phyloP scores from a whole-genome alignment of 2,329 filamentous ascomycete genomes.

The Macrophomina pseudophaseolina region DNA sequence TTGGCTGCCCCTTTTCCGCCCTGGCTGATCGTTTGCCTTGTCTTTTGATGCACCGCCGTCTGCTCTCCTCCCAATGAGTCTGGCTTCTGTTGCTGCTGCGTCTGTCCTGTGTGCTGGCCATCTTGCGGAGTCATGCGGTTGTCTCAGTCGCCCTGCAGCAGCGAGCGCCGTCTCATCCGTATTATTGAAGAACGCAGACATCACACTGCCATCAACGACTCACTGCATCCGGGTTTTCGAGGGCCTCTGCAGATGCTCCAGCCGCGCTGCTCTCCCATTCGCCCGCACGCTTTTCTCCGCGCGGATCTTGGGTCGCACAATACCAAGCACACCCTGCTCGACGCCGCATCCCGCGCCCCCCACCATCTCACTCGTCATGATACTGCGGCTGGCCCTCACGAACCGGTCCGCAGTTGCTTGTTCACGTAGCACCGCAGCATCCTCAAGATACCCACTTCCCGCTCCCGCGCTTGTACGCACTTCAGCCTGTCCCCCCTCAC shows the following conservation, averaged over 20 bases:
- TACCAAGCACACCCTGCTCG: slow-evolving; percentile 9
- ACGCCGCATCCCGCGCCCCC: slow-evolving; percentile 18
- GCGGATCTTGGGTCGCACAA: slow-evolving; percentile 21
- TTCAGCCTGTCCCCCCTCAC: background rate
- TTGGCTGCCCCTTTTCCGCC: slow-evolving; percentile 7
- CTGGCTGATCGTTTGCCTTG: slow-evolving; percentile 1
- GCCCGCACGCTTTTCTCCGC: slow-evolving; percentile 12
- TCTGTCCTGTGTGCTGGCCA: background rate
- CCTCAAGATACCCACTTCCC: slow-evolving; percentile 23
- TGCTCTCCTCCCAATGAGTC: background rate
- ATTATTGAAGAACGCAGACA: slow-evolving; percentile 17
- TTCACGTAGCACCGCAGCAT: slow-evolving; percentile 19
- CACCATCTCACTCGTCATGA: slow-evolving; percentile 10
- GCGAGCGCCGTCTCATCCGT: slow-evolving; percentile 1
- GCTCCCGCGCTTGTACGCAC: slow-evolving; percentile 21
- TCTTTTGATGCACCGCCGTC: background rate
- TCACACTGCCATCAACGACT: slow-evolving; percentile 12
- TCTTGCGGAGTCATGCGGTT: background rate
- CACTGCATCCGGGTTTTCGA: slow-evolving; percentile 19
- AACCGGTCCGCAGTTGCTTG: slow-evolving; percentile 23
- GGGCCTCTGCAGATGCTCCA: slow-evolving; percentile 14
- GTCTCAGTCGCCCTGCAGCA: slow-evolving; percentile 17
- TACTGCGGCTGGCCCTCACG: slow-evolving; percentile 15
- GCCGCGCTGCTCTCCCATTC: slow-evolving; percentile 10
- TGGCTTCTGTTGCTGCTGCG: background rate